Evolutionary conservation across 2,329 filamentous ascomycete genomes (phyloP), one percentile per base, ranked within the genome.

Genomic region (Fusarium duplospermum): DNA sequence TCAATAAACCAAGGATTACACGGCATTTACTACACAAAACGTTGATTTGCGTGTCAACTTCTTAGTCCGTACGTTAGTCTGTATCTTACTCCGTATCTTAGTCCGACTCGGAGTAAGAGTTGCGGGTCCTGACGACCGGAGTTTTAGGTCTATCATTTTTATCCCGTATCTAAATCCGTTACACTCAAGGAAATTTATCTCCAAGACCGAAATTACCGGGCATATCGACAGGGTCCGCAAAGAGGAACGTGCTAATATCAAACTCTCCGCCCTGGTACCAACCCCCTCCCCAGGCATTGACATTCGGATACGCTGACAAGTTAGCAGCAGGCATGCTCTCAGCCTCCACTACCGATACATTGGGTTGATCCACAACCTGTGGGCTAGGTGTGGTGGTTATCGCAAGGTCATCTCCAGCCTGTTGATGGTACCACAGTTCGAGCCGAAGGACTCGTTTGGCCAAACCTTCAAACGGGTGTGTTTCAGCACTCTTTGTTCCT

Each of bases 381-480:
- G 45, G 54, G 13, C 40, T 72, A 29, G 40, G 45, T 0, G 67
- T 59, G 4, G 22, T 11, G 11, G 16, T 35, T 0, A 20, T 47
- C 0, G 14, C 45, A 2, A 64, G 66, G 2, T 54, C 61, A 5
- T 62, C n/a, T 0, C 42, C 42, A 47, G 58, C 42, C 1, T 63
- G 74, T 0, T 56, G n/a, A 0, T 70, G 59, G 22, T 79, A 72
- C 76, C 74, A 78, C 4, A 69, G 62, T 5, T 79, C 75, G 1
- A 79, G 52, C 0, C 69, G 63, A 0, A 68, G 62, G 6, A 71
- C 67, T 0, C 78, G 75, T 14, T 64, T 69, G 0, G 69, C 70
- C 2, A 81, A 67, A 8, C 67, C 59, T 9, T 76, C 63, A 35
- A 81, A 81, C 0, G 76, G 31, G 31, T 33, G 31, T 33, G 11